phyloP scores from a whole-genome alignment of 2,329 filamentous ascomycete species.

The Monosporascus sp. region DNA sequence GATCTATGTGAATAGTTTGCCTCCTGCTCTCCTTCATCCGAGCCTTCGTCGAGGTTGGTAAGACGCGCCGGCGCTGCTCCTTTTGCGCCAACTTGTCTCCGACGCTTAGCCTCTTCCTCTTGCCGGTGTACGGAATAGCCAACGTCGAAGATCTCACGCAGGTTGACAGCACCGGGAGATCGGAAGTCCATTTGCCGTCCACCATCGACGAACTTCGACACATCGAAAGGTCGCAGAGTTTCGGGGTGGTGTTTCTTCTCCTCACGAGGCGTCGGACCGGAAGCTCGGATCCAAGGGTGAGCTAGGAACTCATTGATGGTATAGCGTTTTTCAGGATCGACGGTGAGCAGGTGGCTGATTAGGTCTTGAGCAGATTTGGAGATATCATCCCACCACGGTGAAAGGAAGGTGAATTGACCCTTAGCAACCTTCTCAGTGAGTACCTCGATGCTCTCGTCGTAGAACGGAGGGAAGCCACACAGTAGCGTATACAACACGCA shows the following conservation, averaged over 20 bases:
- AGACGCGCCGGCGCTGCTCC: conserved; percentile 53
- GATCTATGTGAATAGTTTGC: conserved; percentile 41
- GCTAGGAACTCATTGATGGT: conserved; percentile 87
- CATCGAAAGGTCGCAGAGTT: conserved; percentile 52
- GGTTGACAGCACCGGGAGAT: conserved; percentile 88
- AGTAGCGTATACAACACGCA: conserved; percentile 96
- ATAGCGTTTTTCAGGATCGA: conserved; percentile 92
- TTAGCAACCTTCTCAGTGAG: conserved; percentile 96
- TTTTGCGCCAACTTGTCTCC: conserved; percentile 75
- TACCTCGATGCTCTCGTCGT: conserved; percentile 95
- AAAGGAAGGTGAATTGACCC: conserved; percentile 95
- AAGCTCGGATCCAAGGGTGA: conserved; percentile 87
- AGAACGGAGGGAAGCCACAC: conserved; percentile 96
- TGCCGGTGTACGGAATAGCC: conserved; percentile 96
- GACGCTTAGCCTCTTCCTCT: conserved; percentile 89
- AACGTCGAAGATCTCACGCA: conserved; percentile 96
- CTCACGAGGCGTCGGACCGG: conserved; percentile 50
- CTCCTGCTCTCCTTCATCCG: conserved; percentile 55
- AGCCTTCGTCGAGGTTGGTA: conserved; percentile 64
- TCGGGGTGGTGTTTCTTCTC: conserved; percentile 49
- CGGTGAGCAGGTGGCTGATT: conserved; percentile 86
- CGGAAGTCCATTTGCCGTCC: conserved; percentile 85
- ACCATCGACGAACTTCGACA: conserved; percentile 45
- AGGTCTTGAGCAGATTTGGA: conserved; percentile 92
- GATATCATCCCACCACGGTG: conserved; percentile 99